Evolutionary conservation across 2,329 filamentous ascomycete species (phyloP), one percentile per base, ranked within the genome.

Genomic region (Claviceps capensis): DNA sequence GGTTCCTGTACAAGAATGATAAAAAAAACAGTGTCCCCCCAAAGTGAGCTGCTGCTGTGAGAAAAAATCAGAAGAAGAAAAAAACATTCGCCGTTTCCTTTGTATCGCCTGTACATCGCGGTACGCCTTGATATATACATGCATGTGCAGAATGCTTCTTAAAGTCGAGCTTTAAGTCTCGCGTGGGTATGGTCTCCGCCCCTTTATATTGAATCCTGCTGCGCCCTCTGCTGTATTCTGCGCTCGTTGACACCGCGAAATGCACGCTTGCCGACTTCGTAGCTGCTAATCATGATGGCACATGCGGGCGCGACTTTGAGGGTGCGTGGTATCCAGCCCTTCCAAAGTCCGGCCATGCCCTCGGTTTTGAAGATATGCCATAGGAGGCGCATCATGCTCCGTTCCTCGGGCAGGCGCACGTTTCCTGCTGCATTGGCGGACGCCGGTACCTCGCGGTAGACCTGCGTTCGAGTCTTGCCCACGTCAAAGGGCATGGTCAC

Each of bases 231-330:
- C 1, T 40, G 54, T 36, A 47, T 48, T 1, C 60, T 55, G 19
- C 64, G 69, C 61, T 79, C 74, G 54, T 97, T 96, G 48, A 88
- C 80, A 11, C 79, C 77, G 51, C 81, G 76, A 37, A 94, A 94
- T 65, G 86, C 83, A 66, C 86, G 84, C 75, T 98, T 98, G 49
- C 93, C 90, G 40, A 97, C 79, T 68, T 98, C 93, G 67, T 97
- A 98, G 64, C 85, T 95, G 65, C 88, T 94, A 64, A 98, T 97
- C 93, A 98, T 98, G 65, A 98, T 97, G 30, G 93, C 93, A 68
- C 93, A 98, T 0, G 91, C 88, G 1, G 93, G 93, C 1, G 93
- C 91, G 5, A 98, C 90, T 66, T 97, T 97, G 55, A 97, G 73
- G 58, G 88, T 95, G 41, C 93, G 77, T 0, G 93, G 89, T 23